These are phyloP conservation scores for Trichoderma guizhouense DNA, from an alignment of 2,329 filamentous ascomycete species.

Conservation along the genomic window DNA sequence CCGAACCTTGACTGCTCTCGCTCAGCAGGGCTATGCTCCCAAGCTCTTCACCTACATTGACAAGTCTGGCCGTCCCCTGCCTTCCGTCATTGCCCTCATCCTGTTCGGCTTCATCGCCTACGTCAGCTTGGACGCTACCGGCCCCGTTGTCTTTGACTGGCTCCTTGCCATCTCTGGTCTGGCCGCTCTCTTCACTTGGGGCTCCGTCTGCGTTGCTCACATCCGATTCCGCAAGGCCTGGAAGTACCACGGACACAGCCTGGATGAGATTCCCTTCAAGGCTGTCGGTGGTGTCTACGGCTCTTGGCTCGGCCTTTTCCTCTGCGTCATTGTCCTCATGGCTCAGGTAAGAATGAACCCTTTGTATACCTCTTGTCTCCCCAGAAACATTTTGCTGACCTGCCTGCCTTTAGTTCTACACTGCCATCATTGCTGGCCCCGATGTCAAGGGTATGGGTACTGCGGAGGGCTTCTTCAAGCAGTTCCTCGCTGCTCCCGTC, in stretches of 20 bases:
- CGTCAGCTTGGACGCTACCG: conserved; percentile 41
- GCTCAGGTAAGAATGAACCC: conserved; percentile 46
- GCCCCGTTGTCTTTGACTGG: conserved; percentile 57
- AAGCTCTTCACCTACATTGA: conserved; percentile 50
- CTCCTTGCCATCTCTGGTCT: conserved; percentile 60
- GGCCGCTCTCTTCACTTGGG: conserved; percentile 62
- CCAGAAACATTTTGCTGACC: conserved; percentile 10
- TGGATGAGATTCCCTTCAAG: conserved; percentile 40
- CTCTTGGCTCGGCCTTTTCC: conserved; percentile 58
- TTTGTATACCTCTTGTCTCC: background rate
- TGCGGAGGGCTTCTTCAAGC: conserved; percentile 53
- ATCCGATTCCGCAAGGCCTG: conserved; percentile 63
- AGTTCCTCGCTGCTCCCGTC: conserved; percentile 53
- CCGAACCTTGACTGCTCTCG: conserved; percentile 50
- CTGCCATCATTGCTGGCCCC: conserved; percentile 41
- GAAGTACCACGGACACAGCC: conserved; percentile 54
- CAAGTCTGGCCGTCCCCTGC: conserved; percentile 47
- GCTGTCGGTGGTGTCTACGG: conserved; percentile 52
- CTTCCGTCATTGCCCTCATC: conserved; percentile 40
- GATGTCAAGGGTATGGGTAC: conserved; percentile 34
- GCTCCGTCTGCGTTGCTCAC: conserved; percentile 60
- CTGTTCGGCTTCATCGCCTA: conserved; percentile 45
- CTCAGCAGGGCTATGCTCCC: conserved; percentile 50
- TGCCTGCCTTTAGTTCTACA: conserved; percentile 42
- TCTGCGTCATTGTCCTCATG: conserved; percentile 54